Conservation (phyloP, 202 grass and related monocot genomes). For the Setaria viridis region DNA sequence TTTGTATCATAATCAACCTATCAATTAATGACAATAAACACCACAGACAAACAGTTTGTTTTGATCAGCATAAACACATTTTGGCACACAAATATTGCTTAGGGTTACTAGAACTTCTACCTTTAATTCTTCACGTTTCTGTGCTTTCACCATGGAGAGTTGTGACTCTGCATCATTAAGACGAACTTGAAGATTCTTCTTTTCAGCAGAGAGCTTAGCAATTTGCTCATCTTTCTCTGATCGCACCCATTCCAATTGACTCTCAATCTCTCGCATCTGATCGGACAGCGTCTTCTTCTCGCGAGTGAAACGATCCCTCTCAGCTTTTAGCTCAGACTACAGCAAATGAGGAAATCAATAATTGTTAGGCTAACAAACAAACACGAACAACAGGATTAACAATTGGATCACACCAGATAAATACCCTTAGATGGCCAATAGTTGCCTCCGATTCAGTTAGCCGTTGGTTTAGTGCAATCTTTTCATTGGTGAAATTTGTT, state of each 20-base stretch:
- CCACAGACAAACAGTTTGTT: slow-evolving; percentile 16
- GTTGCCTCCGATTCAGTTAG: slow-evolving; percentile 63
- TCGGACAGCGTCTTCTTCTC: slow-evolving; percentile 76
- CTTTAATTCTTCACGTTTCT: slow-evolving; percentile 88
- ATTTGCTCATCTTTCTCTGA: slow-evolving; percentile 95
- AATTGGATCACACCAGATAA: slow-evolving; percentile 37
- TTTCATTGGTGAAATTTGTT: slow-evolving; percentile 70
- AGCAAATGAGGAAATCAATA: slow-evolving; percentile 46
- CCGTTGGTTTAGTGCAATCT: slow-evolving; percentile 56
- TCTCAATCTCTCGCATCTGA: slow-evolving; percentile 76
- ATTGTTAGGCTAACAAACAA: slow-evolving; percentile 47
- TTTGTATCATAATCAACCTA: slow-evolving; percentile 24
- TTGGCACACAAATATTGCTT: slow-evolving; percentile 8
- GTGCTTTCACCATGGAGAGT: slow-evolving; percentile 71
- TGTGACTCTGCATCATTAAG: slow-evolving; percentile 87
- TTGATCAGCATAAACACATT: slow-evolving; percentile 26
- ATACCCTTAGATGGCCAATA: slow-evolving; percentile 70
- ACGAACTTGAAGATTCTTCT: slow-evolving; percentile 73
- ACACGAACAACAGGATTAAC: slow-evolving; percentile 19
- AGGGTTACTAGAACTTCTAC: slow-evolving; percentile 46
- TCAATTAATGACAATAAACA: slow-evolving; percentile 38
- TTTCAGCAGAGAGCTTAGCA: slow-evolving; percentile 74
- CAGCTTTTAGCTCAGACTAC: slow-evolving; percentile 88
- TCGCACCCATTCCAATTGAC: slow-evolving; percentile 94
- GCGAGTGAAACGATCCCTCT: slow-evolving; percentile 62